Evolutionary conservation across 1,139 yeast species (phyloP), one percentile per base, ranked within the genome.

Genomic region (Pichiaceae sp.): DNA sequence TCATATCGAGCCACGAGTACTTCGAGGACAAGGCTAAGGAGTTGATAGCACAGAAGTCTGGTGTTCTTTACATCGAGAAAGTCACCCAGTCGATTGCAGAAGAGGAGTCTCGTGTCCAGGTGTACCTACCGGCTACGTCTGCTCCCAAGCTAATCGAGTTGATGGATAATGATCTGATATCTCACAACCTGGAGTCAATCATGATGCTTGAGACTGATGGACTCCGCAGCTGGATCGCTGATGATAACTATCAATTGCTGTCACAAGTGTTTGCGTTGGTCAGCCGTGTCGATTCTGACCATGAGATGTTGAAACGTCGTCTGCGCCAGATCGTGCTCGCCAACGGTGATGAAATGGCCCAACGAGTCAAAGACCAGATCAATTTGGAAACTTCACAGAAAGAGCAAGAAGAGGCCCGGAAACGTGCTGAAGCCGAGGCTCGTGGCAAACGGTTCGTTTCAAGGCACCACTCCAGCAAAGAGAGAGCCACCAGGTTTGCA

Each of bases 101-200:
- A 32, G 89, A 82, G 49, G 72, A 72, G 35, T 63, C 62, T 16
- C 63, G 89, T 40, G 66, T 75, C 20, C 65, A 61, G 20, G 56
- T 75, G 32, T 78, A 75, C 49, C 54, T 80, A 15, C 80, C 89
- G 0, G 61, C 61, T 9, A 50, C 64, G 4, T 73, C 89, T 0
- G 60, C 63, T 29, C 74, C 77, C 1, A 77, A 74, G 47, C 53
- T 82, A 17, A 57, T 68, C 5, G 68, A 66, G 29, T 59, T 79
- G 26, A 69, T 85, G 63, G 76, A 81, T 48, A 70, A 70, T 35
- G 72, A 75, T n/a, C 60, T 84, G 29, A 71, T 85, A 16, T 67
- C 75, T n/a, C 70, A 72, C 19, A 73, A 74, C 35, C 64, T 84
- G 29, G 78, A 73, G 38, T 55, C 65, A 14, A 67, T 70, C 3